phyloP scores from a whole-genome alignment of 345 rosid species.

The Lepidium sativum region DNA sequence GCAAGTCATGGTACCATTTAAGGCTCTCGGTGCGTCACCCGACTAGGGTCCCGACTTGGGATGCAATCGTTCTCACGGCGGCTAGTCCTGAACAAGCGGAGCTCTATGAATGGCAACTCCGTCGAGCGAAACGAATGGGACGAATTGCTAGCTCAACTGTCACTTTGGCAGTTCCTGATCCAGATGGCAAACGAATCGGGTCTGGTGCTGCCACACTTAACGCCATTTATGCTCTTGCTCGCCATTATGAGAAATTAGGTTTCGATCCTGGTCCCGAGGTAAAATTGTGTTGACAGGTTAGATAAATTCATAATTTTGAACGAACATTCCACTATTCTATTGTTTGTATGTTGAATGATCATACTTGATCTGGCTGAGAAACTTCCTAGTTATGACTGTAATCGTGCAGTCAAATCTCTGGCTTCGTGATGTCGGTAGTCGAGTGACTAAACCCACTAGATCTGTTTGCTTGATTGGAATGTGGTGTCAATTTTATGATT shows the following conservation, averaged over 20 bases:
- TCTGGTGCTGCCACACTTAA: constrained; percentile 97
- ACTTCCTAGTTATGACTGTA: neutral
- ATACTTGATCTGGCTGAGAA: neutral
- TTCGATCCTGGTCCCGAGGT: constrained; percentile 32
- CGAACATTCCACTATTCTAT: neutral
- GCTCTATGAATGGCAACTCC: constrained; percentile 89
- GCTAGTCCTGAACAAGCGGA: constrained; percentile 97
- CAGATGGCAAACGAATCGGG: constrained; percentile 83
- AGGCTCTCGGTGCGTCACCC: constrained; percentile 85
- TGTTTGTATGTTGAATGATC: neutral
- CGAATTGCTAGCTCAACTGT: constrained; percentile 75
- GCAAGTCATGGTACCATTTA: constrained; percentile 93
- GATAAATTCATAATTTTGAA: neutral
- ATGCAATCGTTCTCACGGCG: constrained; percentile 86
- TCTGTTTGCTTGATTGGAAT: constrained; percentile 9
- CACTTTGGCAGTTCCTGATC: constrained; percentile 85
- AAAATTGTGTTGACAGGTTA: constrained; percentile 2
- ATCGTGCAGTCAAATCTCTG: neutral
- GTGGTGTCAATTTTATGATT: neutral
- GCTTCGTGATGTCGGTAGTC: neutral
- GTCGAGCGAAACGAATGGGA: constrained; percentile 71
- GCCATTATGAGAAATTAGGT: constrained; percentile 35
- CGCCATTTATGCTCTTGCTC: constrained; percentile 66
- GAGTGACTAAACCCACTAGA: neutral
- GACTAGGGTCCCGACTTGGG: constrained; percentile 90